phyloP scores from a whole-genome alignment of 2,329 filamentous ascomycete genomes.

The Penicillium capsulatum region DNA sequence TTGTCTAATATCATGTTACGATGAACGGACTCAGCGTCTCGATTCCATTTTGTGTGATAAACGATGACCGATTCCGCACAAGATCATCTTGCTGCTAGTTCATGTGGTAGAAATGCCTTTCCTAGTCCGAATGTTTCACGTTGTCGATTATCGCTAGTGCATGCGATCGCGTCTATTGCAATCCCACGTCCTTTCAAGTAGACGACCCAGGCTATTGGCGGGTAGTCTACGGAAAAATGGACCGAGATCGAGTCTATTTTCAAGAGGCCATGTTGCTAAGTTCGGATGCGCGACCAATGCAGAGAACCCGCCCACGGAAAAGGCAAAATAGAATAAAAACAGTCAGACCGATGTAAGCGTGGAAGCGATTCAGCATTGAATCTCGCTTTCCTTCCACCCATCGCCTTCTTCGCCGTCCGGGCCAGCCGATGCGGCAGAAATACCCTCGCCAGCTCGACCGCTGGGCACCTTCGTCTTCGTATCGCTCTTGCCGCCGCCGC shows the following conservation, averaged over 20 bases:
- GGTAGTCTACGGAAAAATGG: too few relatives aligned
- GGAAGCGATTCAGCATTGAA: slow-evolving; percentile 59
- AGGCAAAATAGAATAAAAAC: slow-evolving; percentile 1
- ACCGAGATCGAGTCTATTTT: too few relatives aligned
- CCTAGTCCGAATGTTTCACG: background rate
- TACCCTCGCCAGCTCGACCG: slow-evolving; percentile 44
- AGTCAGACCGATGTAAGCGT: slow-evolving; percentile 5
- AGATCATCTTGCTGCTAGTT: slow-evolving; percentile 11
- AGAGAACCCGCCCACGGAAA: slow-evolving; percentile 4
- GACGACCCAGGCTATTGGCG: too few relatives aligned
- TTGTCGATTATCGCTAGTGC: too few relatives aligned
- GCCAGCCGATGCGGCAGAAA: slow-evolving; percentile 42
- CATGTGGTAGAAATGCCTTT: background rate
- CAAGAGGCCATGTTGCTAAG: too few relatives aligned
- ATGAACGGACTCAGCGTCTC: slow-evolving; percentile 22
- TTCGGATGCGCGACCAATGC: too few relatives aligned
- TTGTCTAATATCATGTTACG: slow-evolving; percentile 26
- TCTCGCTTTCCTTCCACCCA: slow-evolving; percentile 65
- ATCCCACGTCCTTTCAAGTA: too few relatives aligned
- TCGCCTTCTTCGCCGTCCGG: slow-evolving; percentile 47
- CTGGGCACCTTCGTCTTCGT: slow-evolving; percentile 9
- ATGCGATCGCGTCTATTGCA: too few relatives aligned
- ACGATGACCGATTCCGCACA: slow-evolving; percentile 12
- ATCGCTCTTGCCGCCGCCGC: slow-evolving; percentile 28
- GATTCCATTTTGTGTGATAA: slow-evolving; percentile 21